Evolutionary conservation across 2,329 filamentous ascomycete species (phyloP).

Genomic region (Fusarium sp.): DNA sequence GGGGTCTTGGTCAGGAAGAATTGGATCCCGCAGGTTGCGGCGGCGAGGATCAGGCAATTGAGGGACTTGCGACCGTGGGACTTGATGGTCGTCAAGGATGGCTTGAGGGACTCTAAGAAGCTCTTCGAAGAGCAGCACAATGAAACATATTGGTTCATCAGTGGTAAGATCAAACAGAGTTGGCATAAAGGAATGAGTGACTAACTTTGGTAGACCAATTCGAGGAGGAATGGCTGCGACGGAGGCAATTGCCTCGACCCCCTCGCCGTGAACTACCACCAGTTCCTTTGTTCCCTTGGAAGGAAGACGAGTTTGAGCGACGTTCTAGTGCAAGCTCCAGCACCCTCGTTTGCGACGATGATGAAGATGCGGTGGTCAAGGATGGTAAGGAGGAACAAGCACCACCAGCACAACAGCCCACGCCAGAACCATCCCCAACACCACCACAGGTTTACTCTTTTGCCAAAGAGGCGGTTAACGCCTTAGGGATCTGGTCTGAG

Average conservation of each 20-base stretch:
- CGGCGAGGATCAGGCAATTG: constrained; percentile 27
- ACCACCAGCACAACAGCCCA: not conserved
- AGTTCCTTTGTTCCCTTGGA: constrained; percentile 18
- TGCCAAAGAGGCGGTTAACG: not conserved
- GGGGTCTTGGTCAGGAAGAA: constrained; percentile 20
- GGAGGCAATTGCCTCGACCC: not conserved
- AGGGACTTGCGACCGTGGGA: constrained; percentile 37
- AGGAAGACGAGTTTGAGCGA: not conserved
- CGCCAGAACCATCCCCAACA: not conserved
- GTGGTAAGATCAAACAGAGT: constrained; percentile 1
- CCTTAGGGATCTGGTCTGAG: not conserved
- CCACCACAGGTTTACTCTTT: not conserved
- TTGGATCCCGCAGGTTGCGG: constrained; percentile 5
- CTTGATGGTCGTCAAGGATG: constrained; percentile 41
- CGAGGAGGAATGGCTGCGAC: not conserved
- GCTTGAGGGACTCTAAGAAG: constrained; percentile 19
- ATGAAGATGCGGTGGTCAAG: not conserved
- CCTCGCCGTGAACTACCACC: not conserved
- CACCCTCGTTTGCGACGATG: not conserved
- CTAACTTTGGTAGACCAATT: constrained; percentile 20
- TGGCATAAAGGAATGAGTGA: not conserved
- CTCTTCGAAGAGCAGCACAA: constrained; percentile 27
- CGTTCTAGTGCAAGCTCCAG: not conserved
- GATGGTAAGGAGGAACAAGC: not conserved
- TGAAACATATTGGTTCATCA: constrained; percentile 22